Percentiles rank a stretch among this genome's conserved stretches.
phyloP scores from a whole-genome alignment of 139 green algal species.

The Dunaliella sp. region DNA sequence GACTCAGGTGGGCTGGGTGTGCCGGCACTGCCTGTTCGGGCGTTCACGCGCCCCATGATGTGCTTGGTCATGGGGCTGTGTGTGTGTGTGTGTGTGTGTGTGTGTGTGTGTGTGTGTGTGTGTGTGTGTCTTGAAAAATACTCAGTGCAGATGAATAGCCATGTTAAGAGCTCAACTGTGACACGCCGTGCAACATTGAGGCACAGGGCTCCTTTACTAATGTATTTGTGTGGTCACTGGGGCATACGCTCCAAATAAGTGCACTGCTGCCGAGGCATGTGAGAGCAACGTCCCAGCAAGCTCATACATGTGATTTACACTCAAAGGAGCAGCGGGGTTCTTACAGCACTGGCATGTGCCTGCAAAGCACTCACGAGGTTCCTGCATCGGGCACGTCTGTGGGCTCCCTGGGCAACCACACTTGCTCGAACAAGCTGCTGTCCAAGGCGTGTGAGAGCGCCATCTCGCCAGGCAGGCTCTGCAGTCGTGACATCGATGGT shows the following conservation, averaged over 20 bases:
- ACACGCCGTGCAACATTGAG: too few relatives aligned
- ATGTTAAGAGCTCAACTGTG: too few relatives aligned
- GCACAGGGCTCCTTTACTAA: too few relatives aligned
- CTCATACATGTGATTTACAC: too few relatives aligned
- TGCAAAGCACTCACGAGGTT: slow-evolving; percentile 26
- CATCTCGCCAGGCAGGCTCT: slow-evolving; percentile 65
- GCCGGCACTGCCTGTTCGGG: background rate
- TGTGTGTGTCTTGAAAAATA: background rate
- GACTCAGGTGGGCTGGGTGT: background rate
- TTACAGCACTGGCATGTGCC: too few relatives aligned
- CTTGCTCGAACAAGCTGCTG: slow-evolving; percentile 34
- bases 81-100: background rate
- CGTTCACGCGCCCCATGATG: background rate
- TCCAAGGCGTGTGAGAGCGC: slow-evolving; percentile 52
- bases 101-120: background rate
- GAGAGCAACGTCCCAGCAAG: too few relatives aligned
- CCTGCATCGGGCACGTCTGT: slow-evolving; percentile 20
- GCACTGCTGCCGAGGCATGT: too few relatives aligned
- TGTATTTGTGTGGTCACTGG: too few relatives aligned
- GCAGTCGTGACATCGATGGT: slow-evolving; percentile 15
- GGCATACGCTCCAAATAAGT: too few relatives aligned
- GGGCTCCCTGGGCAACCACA: slow-evolving; percentile 61
- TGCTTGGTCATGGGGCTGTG: background rate
- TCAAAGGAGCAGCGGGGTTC: too few relatives aligned
- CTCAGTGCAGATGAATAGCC: too few relatives aligned